Conservation (phyloP, 2,329 filamentous ascomycete species). For the Aspergillus fructus region DNA sequence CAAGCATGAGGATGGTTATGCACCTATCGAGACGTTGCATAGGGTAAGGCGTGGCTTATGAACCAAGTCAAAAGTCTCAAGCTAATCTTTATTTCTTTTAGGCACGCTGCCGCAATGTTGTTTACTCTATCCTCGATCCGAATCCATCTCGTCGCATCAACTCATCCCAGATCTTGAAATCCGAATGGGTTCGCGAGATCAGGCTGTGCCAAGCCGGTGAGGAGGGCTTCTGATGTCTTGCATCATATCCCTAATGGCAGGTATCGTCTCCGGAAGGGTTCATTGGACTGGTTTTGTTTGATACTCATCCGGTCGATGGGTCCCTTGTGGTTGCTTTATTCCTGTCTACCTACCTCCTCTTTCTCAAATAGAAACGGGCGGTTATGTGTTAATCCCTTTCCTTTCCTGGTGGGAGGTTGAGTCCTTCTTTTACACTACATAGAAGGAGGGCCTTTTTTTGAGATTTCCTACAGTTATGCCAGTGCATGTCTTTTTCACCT, state of each 20-base stretch:
- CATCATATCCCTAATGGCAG: constrained; percentile 9
- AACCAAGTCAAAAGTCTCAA: neutral
- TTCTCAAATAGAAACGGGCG: constrained; percentile 19
- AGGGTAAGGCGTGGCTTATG: constrained; percentile 63
- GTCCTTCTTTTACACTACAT: constrained; percentile 18
- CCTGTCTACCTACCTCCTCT: constrained; percentile 15
- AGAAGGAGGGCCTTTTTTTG: constrained; percentile 21
- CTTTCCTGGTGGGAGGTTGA: constrained; percentile 11
- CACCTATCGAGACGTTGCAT: constrained; percentile 91
- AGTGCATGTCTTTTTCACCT: constrained; percentile 23
- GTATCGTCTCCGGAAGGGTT: constrained; percentile 4
- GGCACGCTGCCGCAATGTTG: constrained; percentile 97
- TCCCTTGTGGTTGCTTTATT: constrained; percentile 9
- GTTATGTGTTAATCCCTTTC: constrained; percentile 21
- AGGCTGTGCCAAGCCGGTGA: constrained; percentile 95
- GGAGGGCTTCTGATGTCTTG: constrained; percentile 70
- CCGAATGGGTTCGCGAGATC: constrained; percentile 97
- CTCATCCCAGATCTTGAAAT: constrained; percentile 93
- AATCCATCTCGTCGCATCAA: constrained; percentile 91
- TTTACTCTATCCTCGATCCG: constrained; percentile 96
- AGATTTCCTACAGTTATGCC: constrained; percentile 18
- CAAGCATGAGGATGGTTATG: constrained; percentile 92
- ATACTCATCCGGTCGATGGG: constrained; percentile 16
- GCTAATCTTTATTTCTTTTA: constrained; percentile 39
- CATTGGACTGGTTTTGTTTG: constrained; percentile 15